Evolutionary conservation across 768 basidiomycete genomes (phyloP), one percentile per base, ranked within the genome.

Genomic region (Rhodosporidiobolus sp.): DNA sequence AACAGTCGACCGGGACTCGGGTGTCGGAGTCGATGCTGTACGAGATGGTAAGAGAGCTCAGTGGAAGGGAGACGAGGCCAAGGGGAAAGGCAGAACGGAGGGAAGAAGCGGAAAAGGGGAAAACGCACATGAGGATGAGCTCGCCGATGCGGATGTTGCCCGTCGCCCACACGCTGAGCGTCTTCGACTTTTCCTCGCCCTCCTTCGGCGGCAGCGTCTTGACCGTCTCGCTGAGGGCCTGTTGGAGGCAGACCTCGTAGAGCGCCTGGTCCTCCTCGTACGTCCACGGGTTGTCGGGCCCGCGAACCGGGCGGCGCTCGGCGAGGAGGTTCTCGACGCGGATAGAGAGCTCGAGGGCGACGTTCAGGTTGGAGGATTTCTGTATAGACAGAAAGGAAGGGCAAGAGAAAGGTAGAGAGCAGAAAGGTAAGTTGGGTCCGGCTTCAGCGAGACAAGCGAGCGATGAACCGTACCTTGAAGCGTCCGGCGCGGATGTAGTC

Each of bases 381-480:
- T 26, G 6, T 12, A 11, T 26, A 45, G n/a, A 20, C 11, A 2
- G 22, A 34, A 30, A 56, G 55, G 9, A 22, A 12, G 4, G 32
- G 34, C 8, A 16, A 9, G 7, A 6, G 20, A 34, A 30, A 35
- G 34, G 17, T 16, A 7, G 52, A 30, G 14, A 19, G 28, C 89
- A 94, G 88, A 43, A 43, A 43, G 14, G 38, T 43, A 7, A 43
- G 38, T 43, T 43, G 38, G 38, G 38, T 43, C 7, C 14, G 8
- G n/a, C n/a, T n/a, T n/a, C n/a, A n/a, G 38, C 38, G 14, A 14
- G 38, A 43, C 14, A 43, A 43, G 38, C 7, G 14, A 43, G 38
- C 8, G 81, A 94, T 94, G 24, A 87, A 88, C 1, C 90, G 91
- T 82, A 94, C 94, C 84, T 95, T 95, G 85, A 95, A 95, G 30